Conservation (phyloP, 2,329 filamentous ascomycete genomes). For the Calonectria fujianensis region DNA sequence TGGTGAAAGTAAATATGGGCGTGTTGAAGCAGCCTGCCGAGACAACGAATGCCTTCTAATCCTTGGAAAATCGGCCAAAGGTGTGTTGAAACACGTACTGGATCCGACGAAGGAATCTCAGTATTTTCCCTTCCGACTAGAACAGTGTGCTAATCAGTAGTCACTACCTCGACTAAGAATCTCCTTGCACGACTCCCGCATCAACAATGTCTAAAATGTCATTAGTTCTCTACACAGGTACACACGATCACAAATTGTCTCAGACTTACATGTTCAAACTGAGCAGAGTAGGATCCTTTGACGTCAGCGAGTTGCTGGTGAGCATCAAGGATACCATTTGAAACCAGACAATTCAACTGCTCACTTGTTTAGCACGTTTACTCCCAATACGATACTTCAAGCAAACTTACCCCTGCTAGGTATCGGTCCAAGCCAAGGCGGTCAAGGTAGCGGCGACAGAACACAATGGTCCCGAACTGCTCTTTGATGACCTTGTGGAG, state of each 20-base stretch:
- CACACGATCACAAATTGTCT: background rate
- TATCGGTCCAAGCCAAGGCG: constrained; percentile 77
- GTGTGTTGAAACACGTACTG: constrained; percentile 40
- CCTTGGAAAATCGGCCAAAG: constrained; percentile 37
- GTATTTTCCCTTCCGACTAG: constrained; percentile 1
- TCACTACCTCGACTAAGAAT: constrained; percentile 72
- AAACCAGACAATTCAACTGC: constrained; percentile 75
- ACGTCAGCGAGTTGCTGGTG: constrained; percentile 75
- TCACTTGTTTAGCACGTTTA: constrained; percentile 40
- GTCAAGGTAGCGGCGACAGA: constrained; percentile 77
- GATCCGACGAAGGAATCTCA: background rate
- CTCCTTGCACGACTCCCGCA: constrained; percentile 68
- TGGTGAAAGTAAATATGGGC: constrained; percentile 10
- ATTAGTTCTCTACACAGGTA: background rate
- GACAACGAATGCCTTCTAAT: background rate
- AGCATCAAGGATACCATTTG: constrained; percentile 73
- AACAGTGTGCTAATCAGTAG: constrained; percentile 60
- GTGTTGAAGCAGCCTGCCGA: constrained; percentile 40
- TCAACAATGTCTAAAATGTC: constrained; percentile 65
- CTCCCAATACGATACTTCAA: accelerated
- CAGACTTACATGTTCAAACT: constrained; percentile 74
- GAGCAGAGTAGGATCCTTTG: constrained; percentile 77
- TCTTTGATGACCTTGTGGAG: constrained; percentile 75
- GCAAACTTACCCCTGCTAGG: constrained; percentile 70
- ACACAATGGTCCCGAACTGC: constrained; percentile 78